Base-by-base conservation (phyloP, 2,329 filamentous ascomycete species). In the Colletotrichum sp. region DNA sequence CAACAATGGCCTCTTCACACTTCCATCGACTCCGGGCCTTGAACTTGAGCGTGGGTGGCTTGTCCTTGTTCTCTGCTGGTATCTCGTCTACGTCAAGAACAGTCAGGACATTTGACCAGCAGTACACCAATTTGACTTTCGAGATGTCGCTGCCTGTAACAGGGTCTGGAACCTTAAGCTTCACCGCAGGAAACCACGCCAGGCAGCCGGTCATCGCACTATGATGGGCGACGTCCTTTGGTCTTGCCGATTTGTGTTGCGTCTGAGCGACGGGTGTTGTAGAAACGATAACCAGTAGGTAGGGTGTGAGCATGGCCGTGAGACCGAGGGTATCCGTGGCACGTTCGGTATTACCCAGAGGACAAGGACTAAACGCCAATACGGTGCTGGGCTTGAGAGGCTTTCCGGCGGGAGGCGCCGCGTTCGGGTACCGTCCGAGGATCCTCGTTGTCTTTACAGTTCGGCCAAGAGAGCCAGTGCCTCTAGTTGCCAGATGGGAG, bases 51-150 rank as follows among this genome's bases (percentile, higher is more conserved):
- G 89, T 92, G 2, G 95, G 90, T 5, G 94, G 94, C 79, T 95
- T 95, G 77, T 96, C 93, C 75, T 91, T 92, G 77, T 95, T 92
- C 16, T 91, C 89, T 1, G 89, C 84, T 24, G 89, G 88, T 15
- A 92, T 87, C 77, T 97, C 93, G 66, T 96, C 92, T 13, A 98
- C 91, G 76, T 99, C 97, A 29, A 99, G 86, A 7, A 99, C 93
- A 0, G 96, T 98, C 76, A 99, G 86, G n/a, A 98, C 92, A 79
- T 98, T 98, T 3, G 97, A 98, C 97, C 97, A 99, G 83, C 96
- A 98, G 84, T 99, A 99, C 1, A 95, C 96, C 21, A 99, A 89
- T 82, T 99, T 98, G 47, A 93, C 94, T 79, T 92, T 93, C 21
- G 94, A 96, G 12, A 93, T 88, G 9, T 92, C 90, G 78, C 92